Evolutionary conservation across 2,329 filamentous ascomycete genomes (phyloP).

Genomic region (Gyromitra esculenta): DNA sequence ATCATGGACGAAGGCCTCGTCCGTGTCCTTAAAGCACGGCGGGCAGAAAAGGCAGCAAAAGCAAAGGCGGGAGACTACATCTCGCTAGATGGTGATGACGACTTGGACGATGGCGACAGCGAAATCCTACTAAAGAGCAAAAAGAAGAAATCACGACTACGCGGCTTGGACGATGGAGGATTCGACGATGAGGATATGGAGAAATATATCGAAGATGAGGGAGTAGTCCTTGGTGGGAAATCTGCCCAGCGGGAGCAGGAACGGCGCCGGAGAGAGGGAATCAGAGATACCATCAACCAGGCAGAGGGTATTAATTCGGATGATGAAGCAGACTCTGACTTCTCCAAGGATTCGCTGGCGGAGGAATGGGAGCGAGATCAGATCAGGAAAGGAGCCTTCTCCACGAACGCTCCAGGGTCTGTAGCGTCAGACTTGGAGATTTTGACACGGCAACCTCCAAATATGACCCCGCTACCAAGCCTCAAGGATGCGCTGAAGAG

Average conservation of each 20-base stretch:
- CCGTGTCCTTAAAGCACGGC: conserved; percentile 86
- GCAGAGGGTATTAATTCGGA: conserved; percentile 69
- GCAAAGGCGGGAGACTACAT: conserved; percentile 68
- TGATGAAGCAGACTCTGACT: conserved; percentile 71
- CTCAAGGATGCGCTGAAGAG: conserved; percentile 73
- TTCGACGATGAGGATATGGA: conserved; percentile 83
- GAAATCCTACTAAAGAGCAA: conserved; percentile 66
- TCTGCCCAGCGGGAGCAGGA: conserved; percentile 60
- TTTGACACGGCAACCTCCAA: conserved; percentile 71
- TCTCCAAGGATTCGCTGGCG: conserved; percentile 75
- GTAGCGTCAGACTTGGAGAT: conserved; percentile 60
- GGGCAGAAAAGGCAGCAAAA: conserved; percentile 80
- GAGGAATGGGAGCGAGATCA: conserved; percentile 61
- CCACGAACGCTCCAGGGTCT: conserved; percentile 40
- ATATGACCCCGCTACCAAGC: conserved; percentile 80
- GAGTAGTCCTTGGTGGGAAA: conserved; percentile 49
- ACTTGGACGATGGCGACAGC: conserved; percentile 64
- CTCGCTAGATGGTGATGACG: conserved; percentile 67
- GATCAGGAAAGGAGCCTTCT: conserved; percentile 50
- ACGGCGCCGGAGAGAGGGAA: conserved; percentile 75
- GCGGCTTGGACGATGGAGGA: conserved; percentile 88
- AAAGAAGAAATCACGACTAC: conserved; percentile 76
- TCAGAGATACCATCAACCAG: conserved; percentile 82
- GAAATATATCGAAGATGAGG: conserved; percentile 67
- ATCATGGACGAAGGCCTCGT: conserved; percentile 89